These are phyloP conservation scores for Aspergillus awamori DNA, from an alignment of 2,329 filamentous ascomycete genomes.

Conservation along the genomic window DNA sequence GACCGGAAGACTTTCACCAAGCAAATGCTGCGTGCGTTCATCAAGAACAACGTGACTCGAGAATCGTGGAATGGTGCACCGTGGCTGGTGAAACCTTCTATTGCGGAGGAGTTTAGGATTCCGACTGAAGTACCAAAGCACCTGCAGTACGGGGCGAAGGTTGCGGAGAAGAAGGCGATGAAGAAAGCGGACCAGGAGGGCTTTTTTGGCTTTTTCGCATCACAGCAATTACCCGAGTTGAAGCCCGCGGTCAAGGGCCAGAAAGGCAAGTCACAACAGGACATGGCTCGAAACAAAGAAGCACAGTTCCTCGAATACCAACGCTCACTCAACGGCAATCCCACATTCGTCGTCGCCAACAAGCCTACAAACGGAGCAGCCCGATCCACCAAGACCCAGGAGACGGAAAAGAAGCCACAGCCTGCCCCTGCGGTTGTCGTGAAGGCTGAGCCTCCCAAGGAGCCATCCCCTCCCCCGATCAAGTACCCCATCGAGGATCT, in stretches of 20 bases:
- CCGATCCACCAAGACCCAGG: slow-evolving; percentile 34
- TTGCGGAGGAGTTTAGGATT: slow-evolving; percentile 83
- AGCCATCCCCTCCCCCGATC: slow-evolving; percentile 71
- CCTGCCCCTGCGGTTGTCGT: slow-evolving; percentile 42
- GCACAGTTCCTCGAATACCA: slow-evolving; percentile 54
- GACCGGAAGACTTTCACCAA: slow-evolving; percentile 95
- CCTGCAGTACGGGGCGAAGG: slow-evolving; percentile 77
- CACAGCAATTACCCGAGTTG: slow-evolving; percentile 67
- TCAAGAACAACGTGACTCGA: slow-evolving; percentile 89
- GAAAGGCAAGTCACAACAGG: slow-evolving; percentile 60
- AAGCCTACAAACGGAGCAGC: slow-evolving; percentile 33
- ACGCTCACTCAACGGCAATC: slow-evolving; percentile 48
- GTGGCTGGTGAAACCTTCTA: slow-evolving; percentile 87
- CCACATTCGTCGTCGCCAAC: slow-evolving; percentile 41
- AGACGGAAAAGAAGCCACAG: slow-evolving; percentile 38
- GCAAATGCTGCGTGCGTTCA: slow-evolving; percentile 86
- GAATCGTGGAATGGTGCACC: slow-evolving; percentile 96
- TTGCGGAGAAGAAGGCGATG: slow-evolving; percentile 74
- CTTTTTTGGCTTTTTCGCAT: slow-evolving; percentile 55
- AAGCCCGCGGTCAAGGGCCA: slow-evolving; percentile 73
- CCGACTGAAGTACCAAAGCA: slow-evolving; percentile 83
- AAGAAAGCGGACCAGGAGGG: slow-evolving; percentile 58
- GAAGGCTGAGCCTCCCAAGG: slow-evolving; percentile 55
- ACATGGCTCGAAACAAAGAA: slow-evolving; percentile 50
- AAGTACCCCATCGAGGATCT: slow-evolving; percentile 97